A percentile compares a stretch with the other conserved stretches of the same genome.
Conservation (phyloP, 345 rosid species). For the Brassica rapa region DNA sequence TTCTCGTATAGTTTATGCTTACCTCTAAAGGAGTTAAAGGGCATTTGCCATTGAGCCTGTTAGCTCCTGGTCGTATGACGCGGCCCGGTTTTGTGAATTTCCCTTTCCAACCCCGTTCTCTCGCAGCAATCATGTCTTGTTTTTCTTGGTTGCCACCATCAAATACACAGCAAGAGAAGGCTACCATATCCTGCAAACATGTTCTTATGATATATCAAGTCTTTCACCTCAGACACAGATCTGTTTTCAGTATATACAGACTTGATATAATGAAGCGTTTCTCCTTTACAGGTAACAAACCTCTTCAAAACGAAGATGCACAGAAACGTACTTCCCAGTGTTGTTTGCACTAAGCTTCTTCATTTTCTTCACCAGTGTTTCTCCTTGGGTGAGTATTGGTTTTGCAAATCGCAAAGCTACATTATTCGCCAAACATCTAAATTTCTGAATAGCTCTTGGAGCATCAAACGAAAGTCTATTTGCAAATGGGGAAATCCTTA, state of each 20-base stretch:
- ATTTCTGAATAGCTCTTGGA: conserved; percentile 84
- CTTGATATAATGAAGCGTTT: conserved; percentile 16
- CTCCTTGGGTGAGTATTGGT: conserved; percentile 76
- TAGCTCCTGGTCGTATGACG: conserved; percentile 91
- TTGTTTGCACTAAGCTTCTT: conserved; percentile 72
- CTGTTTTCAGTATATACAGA: conserved; percentile 10
- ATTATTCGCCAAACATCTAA: conserved; percentile 91
- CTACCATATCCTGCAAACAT: conserved; percentile 89
- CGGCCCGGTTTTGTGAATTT: conserved; percentile 97
- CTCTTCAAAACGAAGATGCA: conserved; percentile 99
- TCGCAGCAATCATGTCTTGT: conserved; percentile 80
- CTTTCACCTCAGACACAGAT: not conserved
- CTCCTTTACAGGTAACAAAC: conserved; percentile 47
- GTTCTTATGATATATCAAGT: conserved; percentile 15
- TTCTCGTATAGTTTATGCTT: not conserved
- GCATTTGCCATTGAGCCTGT: conserved; percentile 91
- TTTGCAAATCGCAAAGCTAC: conserved; percentile 76
- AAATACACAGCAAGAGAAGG: conserved; percentile 96
- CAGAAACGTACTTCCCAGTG: conserved; percentile 86
- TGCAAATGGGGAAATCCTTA: conserved; percentile 98
- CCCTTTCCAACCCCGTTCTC: conserved; percentile 97
- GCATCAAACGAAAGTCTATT: conserved; percentile 94
- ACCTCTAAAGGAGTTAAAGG: conserved; percentile 99
- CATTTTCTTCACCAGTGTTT: conserved; percentile 85
- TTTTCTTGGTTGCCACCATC: conserved; percentile 91